Evolutionary conservation across 345 rosid species (phyloP).

Genomic region (Adansonia digitata): DNA sequence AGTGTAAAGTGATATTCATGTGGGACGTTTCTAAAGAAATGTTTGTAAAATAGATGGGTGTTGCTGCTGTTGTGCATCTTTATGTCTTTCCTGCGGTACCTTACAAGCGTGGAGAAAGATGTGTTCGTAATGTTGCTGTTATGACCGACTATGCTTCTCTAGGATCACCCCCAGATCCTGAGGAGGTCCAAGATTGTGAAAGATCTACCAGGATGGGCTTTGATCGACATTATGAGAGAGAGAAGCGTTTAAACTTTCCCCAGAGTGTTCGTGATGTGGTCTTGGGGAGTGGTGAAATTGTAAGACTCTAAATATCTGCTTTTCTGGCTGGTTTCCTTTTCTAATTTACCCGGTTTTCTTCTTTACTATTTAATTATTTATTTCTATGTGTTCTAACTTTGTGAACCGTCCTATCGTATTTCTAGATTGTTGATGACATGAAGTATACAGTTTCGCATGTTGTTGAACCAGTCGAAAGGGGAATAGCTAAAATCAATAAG

Average conservation of each 20-base stretch:
- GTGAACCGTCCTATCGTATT: slow-evolving; percentile 6
- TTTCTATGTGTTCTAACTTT: not conserved
- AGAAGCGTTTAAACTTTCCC: slow-evolving; percentile 82
- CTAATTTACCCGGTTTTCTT: not conserved
- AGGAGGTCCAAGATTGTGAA: slow-evolving; percentile 86
- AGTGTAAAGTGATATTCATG: not conserved
- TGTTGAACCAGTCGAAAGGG: slow-evolving; percentile 97
- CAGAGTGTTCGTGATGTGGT: slow-evolving; percentile 98
- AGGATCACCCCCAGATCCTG: slow-evolving; percentile 84
- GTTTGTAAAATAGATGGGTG: slow-evolving; percentile 70
- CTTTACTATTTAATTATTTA: not conserved
- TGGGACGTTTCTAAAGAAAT: slow-evolving; percentile 17
- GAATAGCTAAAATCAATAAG: slow-evolving; percentile 79
- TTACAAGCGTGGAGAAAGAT: slow-evolving; percentile 98
- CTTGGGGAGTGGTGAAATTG: slow-evolving; percentile 92
- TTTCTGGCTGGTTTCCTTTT: not conserved
- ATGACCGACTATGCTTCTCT: slow-evolving; percentile 90
- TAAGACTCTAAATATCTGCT: slow-evolving; percentile 31
- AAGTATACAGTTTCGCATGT: slow-evolving; percentile 96
- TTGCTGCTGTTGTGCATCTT: slow-evolving; percentile 93
- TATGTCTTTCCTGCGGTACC: slow-evolving; percentile 88
- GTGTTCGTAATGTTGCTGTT: slow-evolving; percentile 96
- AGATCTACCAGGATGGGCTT: slow-evolving; percentile 55
- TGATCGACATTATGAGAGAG: slow-evolving; percentile 60
- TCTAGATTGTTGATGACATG: slow-evolving; percentile 96